A percentile compares a stretch with the other conserved stretches of the same genome.
These are phyloP conservation scores for Oropetium thomaeum DNA, from an alignment of 176 grass and related monocot genomes.

Conservation along the genomic window DNA sequence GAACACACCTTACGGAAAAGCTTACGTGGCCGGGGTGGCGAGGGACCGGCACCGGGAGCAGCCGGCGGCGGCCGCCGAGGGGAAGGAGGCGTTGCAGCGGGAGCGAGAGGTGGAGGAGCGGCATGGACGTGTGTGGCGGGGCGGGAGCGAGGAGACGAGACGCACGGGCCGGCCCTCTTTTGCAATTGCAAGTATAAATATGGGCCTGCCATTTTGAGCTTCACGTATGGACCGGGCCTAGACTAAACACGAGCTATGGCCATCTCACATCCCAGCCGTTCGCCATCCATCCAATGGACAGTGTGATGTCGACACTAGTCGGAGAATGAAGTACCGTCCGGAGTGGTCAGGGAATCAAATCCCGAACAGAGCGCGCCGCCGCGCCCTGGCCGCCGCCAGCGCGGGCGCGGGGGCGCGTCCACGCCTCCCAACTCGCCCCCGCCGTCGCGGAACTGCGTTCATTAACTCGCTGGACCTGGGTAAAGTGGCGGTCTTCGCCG, in stretches of 20 bases:
- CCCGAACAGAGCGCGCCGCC: too few species aligned
- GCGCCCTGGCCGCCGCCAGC: too few species aligned
- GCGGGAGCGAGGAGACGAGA: neutral
- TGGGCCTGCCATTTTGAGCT: neutral
- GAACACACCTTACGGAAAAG: slow-evolving; percentile 15
- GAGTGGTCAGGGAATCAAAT: too few species aligned
- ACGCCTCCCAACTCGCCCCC: too few species aligned
- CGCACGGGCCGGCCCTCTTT: neutral
- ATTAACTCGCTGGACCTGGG: too few species aligned
- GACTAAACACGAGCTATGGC: neutral
- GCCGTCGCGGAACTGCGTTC: too few species aligned
- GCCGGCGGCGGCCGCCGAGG: slow-evolving; percentile 10
- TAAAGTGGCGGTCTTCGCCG: too few species aligned
- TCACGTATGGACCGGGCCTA: neutral
- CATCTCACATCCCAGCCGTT: neutral
- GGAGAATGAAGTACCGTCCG: too few species aligned
- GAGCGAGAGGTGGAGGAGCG: slow-evolving; percentile 42
- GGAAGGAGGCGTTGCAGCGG: slow-evolving; percentile 29
- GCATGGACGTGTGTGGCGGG: slow-evolving; percentile 34
- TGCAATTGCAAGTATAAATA: neutral
- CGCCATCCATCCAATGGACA: neutral
- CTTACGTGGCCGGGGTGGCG: neutral
- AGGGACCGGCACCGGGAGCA: neutral
- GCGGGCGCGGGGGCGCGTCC: too few species aligned
- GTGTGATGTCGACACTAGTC: too few species aligned